phyloP scores from a whole-genome alignment of 495 filamentous ascomycete species.

The Cladorrhinum samala region DNA sequence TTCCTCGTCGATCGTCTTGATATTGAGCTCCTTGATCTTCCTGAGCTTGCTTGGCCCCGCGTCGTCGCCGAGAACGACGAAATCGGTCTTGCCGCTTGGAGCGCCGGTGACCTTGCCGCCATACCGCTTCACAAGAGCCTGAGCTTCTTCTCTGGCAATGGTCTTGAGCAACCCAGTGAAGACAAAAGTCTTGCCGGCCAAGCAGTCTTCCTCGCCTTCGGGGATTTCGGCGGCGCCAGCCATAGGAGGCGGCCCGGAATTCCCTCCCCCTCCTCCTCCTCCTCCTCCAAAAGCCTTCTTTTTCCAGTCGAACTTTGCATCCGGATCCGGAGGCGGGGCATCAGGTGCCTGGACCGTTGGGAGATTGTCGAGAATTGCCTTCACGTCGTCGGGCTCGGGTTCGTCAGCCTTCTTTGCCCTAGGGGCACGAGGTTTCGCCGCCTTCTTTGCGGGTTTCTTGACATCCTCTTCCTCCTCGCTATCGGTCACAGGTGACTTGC shows the following conservation, averaged over 20 bases:
- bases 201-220: constrained; percentile 78
- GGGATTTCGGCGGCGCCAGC: constrained; percentile 68
- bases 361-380: constrained; percentile 83
- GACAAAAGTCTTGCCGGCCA: constrained; percentile 92
- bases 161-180: constrained; percentile 84
- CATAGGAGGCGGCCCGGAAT: constrained; percentile 53
- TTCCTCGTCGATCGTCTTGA: constrained; percentile 91
- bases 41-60: constrained; percentile 91
- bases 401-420: constrained; percentile 56
- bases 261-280: constrained; percentile 48
- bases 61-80: constrained; percentile 83
- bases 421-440: constrained; percentile 53
- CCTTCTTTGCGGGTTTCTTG: constrained; percentile 35
- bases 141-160: constrained; percentile 78
- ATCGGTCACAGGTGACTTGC: constrained; percentile 39
- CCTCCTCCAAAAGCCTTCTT: constrained; percentile 40
- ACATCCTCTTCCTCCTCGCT: constrained; percentile 41
- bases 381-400: constrained; percentile 56
- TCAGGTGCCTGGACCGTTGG: constrained; percentile 74
- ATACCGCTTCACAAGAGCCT: constrained; percentile 81
- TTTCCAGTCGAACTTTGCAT: constrained; percentile 66
- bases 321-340: constrained; percentile 59
- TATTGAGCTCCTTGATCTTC: constrained; percentile 66
- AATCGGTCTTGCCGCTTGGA: constrained; percentile 88
- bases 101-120: constrained; percentile 84